phyloP scores from a whole-genome alignment of 768 basidiomycete genomes.

The Leccinum broughii region DNA sequence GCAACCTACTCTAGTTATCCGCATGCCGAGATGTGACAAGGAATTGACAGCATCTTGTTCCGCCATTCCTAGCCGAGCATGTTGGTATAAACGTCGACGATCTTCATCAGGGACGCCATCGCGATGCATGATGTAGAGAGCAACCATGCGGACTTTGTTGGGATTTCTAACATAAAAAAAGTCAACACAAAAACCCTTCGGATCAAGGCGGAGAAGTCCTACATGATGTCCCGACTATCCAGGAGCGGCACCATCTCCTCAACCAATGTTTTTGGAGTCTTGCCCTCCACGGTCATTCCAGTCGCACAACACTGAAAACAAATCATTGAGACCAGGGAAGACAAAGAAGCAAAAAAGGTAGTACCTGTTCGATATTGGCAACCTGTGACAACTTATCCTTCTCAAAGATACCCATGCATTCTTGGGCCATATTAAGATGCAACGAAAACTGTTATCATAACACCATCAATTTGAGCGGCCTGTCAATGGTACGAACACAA shows the following conservation, averaged over 20 bases:
- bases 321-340: neutral
- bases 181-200: neutral
- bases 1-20: slow-evolving; percentile 72
- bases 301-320: slow-evolving; percentile 83
- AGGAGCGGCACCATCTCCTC: slow-evolving; percentile 99
- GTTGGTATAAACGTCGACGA: slow-evolving; percentile 89
- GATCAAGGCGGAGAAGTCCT: slow-evolving; percentile 27
- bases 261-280: slow-evolving; percentile 90
- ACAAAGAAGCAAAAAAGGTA: slow-evolving; percentile 1
- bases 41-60: slow-evolving; percentile 96
- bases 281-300: slow-evolving; percentile 87
- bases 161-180: slow-evolving; percentile 53
- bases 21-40: slow-evolving; percentile 75
- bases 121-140: slow-evolving; percentile 90
- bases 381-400: slow-evolving; percentile 78
- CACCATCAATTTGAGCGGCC: neutral
- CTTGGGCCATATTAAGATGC: slow-evolving; percentile 96
- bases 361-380: slow-evolving; percentile 89
- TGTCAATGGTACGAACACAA: slow-evolving; percentile 8
- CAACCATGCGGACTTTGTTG: slow-evolving; percentile 96
- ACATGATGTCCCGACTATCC: slow-evolving; percentile 85
- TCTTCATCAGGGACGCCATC: slow-evolving; percentile 99
- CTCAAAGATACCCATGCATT: slow-evolving; percentile 94
- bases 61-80: slow-evolving; percentile 80
- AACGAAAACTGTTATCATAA: slow-evolving; percentile 77